Evolutionary conservation across 176 grass and related monocot species (phyloP), one percentile per base, ranked within the genome.

Genomic region (Juncus inflexus): DNA sequence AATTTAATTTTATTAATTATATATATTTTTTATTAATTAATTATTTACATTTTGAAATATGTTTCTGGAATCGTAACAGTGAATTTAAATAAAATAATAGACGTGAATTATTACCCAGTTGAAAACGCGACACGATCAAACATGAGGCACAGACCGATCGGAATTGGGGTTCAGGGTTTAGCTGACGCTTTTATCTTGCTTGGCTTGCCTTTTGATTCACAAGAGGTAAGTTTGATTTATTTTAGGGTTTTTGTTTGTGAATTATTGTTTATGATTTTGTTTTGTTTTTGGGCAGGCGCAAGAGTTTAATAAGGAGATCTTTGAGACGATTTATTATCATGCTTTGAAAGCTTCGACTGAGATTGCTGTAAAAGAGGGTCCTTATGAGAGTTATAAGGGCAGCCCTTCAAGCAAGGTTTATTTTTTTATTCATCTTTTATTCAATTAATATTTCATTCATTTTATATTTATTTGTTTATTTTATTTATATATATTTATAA

Each of bases 51-150:
- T 47, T 78, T 68, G 59, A 62, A 65, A 11, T 79, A 95, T 86
- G 74, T 95, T 76, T 86, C 90, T 9, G 73, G 63, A 8, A 83
- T 42, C 62, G 76, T 95, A 41, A 81, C 85, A 0, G 65, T 6
- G 58, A 90, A 95, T 70, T 86, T 89, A 11, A 95, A 90, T 58
- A 90, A 90, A 78, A 95, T 95, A 57, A 95, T 95, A 10, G 90
- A 90, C 83, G 62, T 86, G 40, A 86, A 83, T 14, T 95, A 78
- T 77, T 90, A 95, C 38, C 90, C 86, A 8, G 66, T 86, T 78
- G 90, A 95, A 77, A 95, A 77, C 0, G 85, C 90, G 78, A 86
- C 52, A 65, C 85, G 73, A 47, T 95, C 90, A 63, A 95, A 95
- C 64, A 63, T 90, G 61, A 61, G 79, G 3, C 85, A 90, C 79